A percentile compares a stretch with the other conserved stretches of the same genome.
phyloP scores from a whole-genome alignment of 2,329 filamentous ascomycete genomes.

The Aphanoascus verrucosus region DNA sequence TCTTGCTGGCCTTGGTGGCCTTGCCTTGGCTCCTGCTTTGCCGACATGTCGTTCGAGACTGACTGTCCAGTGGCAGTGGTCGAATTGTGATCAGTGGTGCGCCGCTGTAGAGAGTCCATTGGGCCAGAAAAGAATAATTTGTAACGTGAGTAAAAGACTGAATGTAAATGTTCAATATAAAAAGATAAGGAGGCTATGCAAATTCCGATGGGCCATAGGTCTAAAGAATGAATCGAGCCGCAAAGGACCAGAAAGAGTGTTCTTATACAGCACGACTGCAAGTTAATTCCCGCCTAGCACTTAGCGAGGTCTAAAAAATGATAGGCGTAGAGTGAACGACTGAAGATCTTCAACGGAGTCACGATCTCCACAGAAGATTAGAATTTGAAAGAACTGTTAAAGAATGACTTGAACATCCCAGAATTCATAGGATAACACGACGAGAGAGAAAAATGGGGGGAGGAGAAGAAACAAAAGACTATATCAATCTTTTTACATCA shows the following conservation, averaged over 20 bases:
- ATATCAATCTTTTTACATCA: conserved; percentile 2
- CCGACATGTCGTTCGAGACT: neutral
- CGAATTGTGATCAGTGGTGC: neutral
- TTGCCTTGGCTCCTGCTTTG: neutral
- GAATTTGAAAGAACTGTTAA: neutral
- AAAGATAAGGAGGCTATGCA: neutral
- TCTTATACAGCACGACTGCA: neutral
- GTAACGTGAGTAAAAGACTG: neutral
- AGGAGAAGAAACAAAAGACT: conserved; percentile 3
- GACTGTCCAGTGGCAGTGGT: neutral
- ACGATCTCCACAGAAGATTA: neutral
- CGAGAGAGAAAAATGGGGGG: neutral
- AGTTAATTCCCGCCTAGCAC: neutral
- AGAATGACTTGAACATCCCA: conserved; percentile 7
- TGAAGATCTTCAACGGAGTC: neutral
- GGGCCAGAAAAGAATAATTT: neutral
- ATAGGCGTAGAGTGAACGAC: neutral
- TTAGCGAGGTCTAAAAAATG: neutral
- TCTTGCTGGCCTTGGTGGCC: conserved; percentile 4
- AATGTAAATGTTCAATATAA: neutral
- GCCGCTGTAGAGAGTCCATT: neutral
- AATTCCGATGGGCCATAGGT: neutral
- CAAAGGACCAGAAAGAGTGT: neutral
- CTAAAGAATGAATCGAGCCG: neutral
- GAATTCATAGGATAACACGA: neutral